Conservation (phyloP, 164 flowering plant genomes). For the Platanus orientalis region DNA sequence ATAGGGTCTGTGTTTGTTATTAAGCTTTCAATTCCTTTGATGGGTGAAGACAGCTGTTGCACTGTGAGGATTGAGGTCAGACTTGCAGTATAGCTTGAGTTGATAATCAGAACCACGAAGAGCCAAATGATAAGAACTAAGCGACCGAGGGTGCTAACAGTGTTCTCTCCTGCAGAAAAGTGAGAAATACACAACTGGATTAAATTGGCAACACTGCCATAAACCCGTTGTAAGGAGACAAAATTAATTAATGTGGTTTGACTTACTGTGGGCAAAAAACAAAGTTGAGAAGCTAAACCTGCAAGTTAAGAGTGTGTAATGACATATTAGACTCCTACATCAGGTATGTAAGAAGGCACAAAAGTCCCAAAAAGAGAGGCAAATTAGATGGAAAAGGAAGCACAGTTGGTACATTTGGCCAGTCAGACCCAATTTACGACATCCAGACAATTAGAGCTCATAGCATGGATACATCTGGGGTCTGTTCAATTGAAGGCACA, state of each 20-base stretch:
- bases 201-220: background rate
- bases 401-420: too few species aligned
- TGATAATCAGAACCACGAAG: conserved; percentile 36
- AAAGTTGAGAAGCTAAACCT: conserved; percentile 85
- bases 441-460: too few species aligned
- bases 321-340: too few species aligned
- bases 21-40: conserved; percentile 51
- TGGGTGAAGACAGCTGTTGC: conserved; percentile 37
- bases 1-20: conserved; percentile 30
- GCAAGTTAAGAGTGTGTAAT: conserved; percentile 23
- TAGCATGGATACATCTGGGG: too few species aligned
- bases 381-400: conserved; percentile 9
- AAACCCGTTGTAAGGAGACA: background rate
- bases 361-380: background rate
- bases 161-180: conserved; percentile 29
- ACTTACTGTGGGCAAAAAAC: conserved; percentile 79
- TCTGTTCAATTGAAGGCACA: background rate
- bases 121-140: conserved; percentile 35
- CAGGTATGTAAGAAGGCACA: too few species aligned
- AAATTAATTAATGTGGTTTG: background rate
- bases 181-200: background rate
- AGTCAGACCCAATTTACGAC: too few species aligned
- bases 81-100: conserved; percentile 40
- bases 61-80: conserved; percentile 45
- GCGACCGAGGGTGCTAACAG: conserved; percentile 34